Base-by-base conservation (phyloP, 306 rosid species). In the Pachyrhizus erosus region DNA sequence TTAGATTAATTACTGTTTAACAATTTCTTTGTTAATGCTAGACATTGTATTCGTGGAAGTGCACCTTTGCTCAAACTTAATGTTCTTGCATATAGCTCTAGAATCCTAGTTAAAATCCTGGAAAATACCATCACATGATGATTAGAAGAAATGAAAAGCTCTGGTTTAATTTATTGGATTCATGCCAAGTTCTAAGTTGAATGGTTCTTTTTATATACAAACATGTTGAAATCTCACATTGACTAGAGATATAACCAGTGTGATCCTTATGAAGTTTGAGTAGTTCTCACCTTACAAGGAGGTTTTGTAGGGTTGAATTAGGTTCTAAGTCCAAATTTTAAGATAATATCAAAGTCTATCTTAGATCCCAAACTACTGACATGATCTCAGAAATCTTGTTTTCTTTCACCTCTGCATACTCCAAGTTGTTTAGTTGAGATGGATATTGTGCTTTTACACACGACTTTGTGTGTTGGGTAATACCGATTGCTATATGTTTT, bases 1-100 rank as follows among this genome's bases (percentile, higher is more conserved):
- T 81, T 82, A n/a, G 57, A 33, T 80, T 17, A 70, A 48, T 46
- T 48, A 39, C 17, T 81, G 55, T 18, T 67, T 57, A 17, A 34
- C 71, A 33, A 40, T 62, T 40, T 77, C 39, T 20, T 81, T 78
- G 26, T 40, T 23, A 18, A 57, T 65, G 20, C 51, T 34, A 20
- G 23, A 27, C 51, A 69, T 14, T 68, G 52, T 27, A 60, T 57
- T 84, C 66, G 43, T 48, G 33, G 82, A 68, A 29, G 46, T 65
- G 51, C 51, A 26, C 46, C 29, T 6, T 45, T 39, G 45, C 62
- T 48, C 40, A 66, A 73, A 46, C 46, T 57, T 54, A 55, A 60
- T 29, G 11, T 26, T 49, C 37, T 77, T 20, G 45, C 15, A 29
- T 23, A 39, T 69, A 26, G 62, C 75, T 26, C 51, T 39, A 49